Evolutionary conservation across 1,139 yeast genomes (phyloP).

Genomic region (Geotrichum citri-aurantii): DNA sequence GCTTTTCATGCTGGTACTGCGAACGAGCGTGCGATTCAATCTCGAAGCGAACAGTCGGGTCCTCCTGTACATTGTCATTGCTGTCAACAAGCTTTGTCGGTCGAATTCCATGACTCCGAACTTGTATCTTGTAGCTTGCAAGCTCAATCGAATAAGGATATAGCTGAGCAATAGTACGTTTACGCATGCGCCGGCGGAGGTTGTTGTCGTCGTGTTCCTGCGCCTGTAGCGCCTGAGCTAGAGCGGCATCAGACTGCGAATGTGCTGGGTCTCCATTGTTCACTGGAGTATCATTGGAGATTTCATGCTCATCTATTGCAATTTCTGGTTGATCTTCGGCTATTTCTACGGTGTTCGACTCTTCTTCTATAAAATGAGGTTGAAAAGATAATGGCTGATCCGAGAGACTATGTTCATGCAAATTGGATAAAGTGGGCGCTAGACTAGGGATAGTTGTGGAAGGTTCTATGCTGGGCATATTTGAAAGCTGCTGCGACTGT

Average conservation of each 20-base stretch:
- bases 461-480: neutral
- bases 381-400: neutral
- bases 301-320: neutral
- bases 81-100: slow-evolving; percentile 11
- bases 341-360: neutral
- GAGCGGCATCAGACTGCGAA: neutral
- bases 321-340: neutral
- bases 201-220: neutral
- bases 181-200: slow-evolving; percentile 8
- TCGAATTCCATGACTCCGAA: slow-evolving; percentile 15
- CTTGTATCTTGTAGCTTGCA: slow-evolving; percentile 11
- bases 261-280: neutral
- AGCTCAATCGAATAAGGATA: slow-evolving; percentile 16
- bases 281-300: neutral
- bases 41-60: slow-evolving; percentile 11
- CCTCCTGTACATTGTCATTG: slow-evolving; percentile 7
- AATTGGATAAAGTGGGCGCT: neutral
- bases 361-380: neutral
- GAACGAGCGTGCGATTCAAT: neutral
- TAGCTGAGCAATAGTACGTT: slow-evolving; percentile 14
- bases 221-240: neutral
- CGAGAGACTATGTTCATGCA: neutral
- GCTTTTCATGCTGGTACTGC: neutral
- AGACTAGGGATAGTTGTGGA: neutral
- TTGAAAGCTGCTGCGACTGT: neutral